Evolutionary conservation across 2,329 filamentous ascomycete species (phyloP).

Genomic region (Verticillium nonalfalfae): DNA sequence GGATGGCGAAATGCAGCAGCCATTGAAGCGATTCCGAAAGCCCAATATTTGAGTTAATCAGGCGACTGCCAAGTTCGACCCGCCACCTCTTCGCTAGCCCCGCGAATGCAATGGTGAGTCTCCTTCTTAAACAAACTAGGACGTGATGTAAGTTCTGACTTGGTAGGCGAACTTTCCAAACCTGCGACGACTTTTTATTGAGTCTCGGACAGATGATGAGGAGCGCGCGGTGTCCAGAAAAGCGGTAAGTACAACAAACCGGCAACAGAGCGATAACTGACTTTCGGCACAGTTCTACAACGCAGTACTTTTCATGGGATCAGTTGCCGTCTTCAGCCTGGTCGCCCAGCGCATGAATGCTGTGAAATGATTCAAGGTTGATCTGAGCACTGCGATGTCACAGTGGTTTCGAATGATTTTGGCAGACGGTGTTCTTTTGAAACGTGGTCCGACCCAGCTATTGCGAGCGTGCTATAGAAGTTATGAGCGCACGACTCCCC

Average conservation of each 20-base stretch:
- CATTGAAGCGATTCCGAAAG: too few relatives aligned
- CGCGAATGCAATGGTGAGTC: not conserved
- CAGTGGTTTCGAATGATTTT: too few relatives aligned
- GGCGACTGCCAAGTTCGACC: too few relatives aligned
- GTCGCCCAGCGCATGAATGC: slow-evolving; percentile 80
- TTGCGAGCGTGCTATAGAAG: too few relatives aligned
- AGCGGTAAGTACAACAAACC: slow-evolving; percentile 57
- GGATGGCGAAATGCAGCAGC: too few relatives aligned
- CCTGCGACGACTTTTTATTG: slow-evolving; percentile 90
- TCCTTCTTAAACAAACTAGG: not conserved
- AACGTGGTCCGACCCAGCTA: too few relatives aligned
- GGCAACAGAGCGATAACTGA: not conserved
- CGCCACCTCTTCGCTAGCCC: not conserved
- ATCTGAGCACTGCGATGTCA: too few relatives aligned
- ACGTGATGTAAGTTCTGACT: too few relatives aligned
- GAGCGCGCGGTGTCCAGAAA: slow-evolving; percentile 91
- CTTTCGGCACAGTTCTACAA: slow-evolving; percentile 76
- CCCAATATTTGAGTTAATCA: too few relatives aligned
- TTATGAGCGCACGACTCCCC: too few relatives aligned
- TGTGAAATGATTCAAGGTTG: not conserved
- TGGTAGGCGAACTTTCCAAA: slow-evolving; percentile 76
- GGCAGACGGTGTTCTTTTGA: not conserved
- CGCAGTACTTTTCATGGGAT: slow-evolving; percentile 91
- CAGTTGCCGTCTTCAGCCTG: slow-evolving; percentile 88
- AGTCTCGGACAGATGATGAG: slow-evolving; percentile 86